Evolutionary conservation across 495 filamentous ascomycete genomes (phyloP), one percentile per base, ranked within the genome.

Genomic region (Lophiotrema nucula): DNA sequence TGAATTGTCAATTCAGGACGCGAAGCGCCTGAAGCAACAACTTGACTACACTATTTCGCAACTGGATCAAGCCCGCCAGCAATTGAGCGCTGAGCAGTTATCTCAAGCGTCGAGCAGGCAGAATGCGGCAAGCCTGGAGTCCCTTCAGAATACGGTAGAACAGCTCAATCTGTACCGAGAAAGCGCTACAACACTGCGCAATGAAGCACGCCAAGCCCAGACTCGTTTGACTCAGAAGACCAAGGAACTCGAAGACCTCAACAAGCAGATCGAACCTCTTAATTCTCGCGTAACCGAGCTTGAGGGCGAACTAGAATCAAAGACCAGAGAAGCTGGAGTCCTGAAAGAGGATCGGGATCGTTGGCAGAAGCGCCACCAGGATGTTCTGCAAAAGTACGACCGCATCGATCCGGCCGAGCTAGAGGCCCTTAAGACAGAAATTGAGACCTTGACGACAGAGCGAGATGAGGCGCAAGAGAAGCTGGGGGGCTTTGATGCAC

Each of bases 101-200:
- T 77, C 83, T n/a, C 82, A 91, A 27, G 79, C 84, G 8, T 87
- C 93, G 46, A 86, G 76, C 60, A 79, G 86, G 18, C 77, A 87
- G 58, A 85, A 74, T 60, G 81, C 83, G 27, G 74, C 87, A 35
- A 89, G 81, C 44, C 88, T 96, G 67, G 91, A 88, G 68, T 89
- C 95, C 62, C 79, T 97, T 6, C 88, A 95, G 83, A 84, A 95
- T 55, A 97, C 90, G 26, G 79, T 99, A 42, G 92, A 95, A 54
- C 90, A 97, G 72, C 79, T 97, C 48, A 97, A 97, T 66, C 77
- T 95, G 15, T 90, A 93, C 76, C 88, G 95, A 11, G 93, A 99
- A 72, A 96, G 89, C 73, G 93, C 86, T 60, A 84, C 86, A 41
- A 92, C 92, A 1, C 77, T 97, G 23, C 86, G 95, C 35, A 88